Evolutionary conservation across 768 basidiomycete genomes (phyloP), one percentile per base, ranked within the genome.

Genomic region (Suillus paluster): DNA sequence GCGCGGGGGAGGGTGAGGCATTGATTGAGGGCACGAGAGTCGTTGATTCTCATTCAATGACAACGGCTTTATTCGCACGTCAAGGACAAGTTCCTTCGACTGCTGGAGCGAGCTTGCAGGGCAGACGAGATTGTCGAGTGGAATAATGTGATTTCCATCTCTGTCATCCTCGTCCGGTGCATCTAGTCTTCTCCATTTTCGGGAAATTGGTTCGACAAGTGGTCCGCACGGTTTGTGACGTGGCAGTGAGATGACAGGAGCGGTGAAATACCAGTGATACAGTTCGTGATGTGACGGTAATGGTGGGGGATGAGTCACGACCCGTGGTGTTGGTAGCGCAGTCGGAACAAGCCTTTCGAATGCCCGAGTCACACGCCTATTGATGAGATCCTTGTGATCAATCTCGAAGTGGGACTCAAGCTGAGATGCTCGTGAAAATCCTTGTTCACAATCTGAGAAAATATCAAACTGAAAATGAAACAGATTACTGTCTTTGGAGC

Each of bases 131-230:
- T 74, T 59, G 6, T 67, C 64, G 33, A 79, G 68, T 25, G 57
- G 39, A 15, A 72, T 65, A 1, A 59, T 61, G 25, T 65, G 12
- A 3, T 58, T 60, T 14, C n/a, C 53, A 11, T 66, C 59, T 12
- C 56, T 58, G 19, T 63, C 63, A 17, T 71, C 71, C 3, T 57
- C 61, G 33, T 69, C 73, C 34, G 66, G 73, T 11, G 64, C 67
- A 12, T 68, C 54, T 62, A 77, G 57, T 45, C 71, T 65, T 45
- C 67, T 73, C 77, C 78, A 75, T 60, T 66, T 75, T 54, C 76
- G 77, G 36, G 70, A 62, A 39, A 70, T 44, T 3, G 58, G 34
- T 56, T 62, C 66, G 5, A 25, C 11, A 58, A 42, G 23, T 15
- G 19, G n/a, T 4, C 23, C 12, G 8, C 36, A 17, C 19, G 5